Conservation (phyloP, 169 alveolate species). For the Plasmodium knowlesi region DNA sequence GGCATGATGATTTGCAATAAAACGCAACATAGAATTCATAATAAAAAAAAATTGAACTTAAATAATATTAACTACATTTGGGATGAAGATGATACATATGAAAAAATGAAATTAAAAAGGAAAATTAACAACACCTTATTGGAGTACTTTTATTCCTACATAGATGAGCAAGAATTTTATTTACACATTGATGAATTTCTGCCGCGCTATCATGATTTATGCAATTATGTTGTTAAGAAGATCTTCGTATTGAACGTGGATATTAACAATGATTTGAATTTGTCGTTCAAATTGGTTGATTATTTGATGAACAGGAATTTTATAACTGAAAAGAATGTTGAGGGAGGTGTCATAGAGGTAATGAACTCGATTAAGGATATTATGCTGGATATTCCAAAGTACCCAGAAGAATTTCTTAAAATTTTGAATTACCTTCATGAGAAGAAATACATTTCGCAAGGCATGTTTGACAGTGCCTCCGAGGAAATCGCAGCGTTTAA, state of each 20-base stretch:
- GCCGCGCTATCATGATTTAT: slow-evolving; percentile 60
- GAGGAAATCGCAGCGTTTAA: slow-evolving; percentile 13
- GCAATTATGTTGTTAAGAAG: slow-evolving; percentile 70
- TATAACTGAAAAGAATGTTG: slow-evolving; percentile 49
- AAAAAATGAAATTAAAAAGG: slow-evolving; percentile 67
- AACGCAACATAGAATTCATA: slow-evolving; percentile 66
- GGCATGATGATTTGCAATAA: slow-evolving; percentile 75
- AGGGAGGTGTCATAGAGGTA: slow-evolving; percentile 44
- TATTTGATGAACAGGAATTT: slow-evolving; percentile 28
- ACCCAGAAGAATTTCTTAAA: slow-evolving; percentile 44
- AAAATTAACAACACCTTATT: slow-evolving; percentile 66
- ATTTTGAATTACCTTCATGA: slow-evolving; percentile 19
- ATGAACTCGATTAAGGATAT: slow-evolving; percentile 43
- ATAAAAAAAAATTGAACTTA: slow-evolving; percentile 42
- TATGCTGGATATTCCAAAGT: slow-evolving; percentile 68
- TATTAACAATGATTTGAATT: slow-evolving; percentile 46
- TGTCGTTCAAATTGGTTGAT: slow-evolving; percentile 45
- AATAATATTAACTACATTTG: slow-evolving; percentile 53
- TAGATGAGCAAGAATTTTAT: slow-evolving; percentile 60
- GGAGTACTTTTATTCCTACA: slow-evolving; percentile 68
- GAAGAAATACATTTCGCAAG: slow-evolving; percentile 31
- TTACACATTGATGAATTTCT: slow-evolving; percentile 62
- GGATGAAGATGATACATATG: slow-evolving; percentile 78
- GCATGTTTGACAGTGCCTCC: slow-evolving; percentile 15
- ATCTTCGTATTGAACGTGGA: slow-evolving; percentile 58